Evolutionary conservation across 148 eudicot species (phyloP), one percentile per base, ranked within the genome.

Genomic region (Chenopodium berlandieri): DNA sequence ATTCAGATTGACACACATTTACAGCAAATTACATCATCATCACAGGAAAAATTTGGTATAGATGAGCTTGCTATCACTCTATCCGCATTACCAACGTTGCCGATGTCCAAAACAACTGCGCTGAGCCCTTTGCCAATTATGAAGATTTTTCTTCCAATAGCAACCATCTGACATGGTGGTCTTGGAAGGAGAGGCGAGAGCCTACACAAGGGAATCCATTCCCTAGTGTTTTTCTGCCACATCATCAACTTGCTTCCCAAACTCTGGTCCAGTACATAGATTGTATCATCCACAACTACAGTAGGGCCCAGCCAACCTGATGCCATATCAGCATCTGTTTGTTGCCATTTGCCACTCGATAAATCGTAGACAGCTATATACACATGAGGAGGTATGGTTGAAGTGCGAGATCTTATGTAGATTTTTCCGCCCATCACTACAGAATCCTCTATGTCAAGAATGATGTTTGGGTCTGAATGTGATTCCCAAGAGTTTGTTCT

Each of bases 161-260:
- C 91, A 84, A 92, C 92, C 78, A 95, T 88, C 63, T 83, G 91
- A 82, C 97, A 95, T 0, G 97, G 98, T 31, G 98, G 98, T 79
- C 84, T 85, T 4, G 88, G 88, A 44, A 93, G 85, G 19, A 82
- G 85, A 70, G 88, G 75, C 0, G 94, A 89, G 50, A 95, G 81
- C 85, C 96, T 84, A 75, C 91, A 88, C 17, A 92, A 64, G 34
- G 88, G 83, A 34, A 75, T 76, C 97, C 97, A 95, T 69, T 89
- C 92, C 78, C 89, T 84, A 19, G 63, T 81, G 58, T 90, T 91
- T 84, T 85, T 87, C 46, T 79, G 81, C 98, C 98, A 95, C 93
- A 82, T 88, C 88, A 87, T 95, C 76, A 95, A 77, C 81, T 86
- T 92, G 23, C 85, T 86, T 81, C 98, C 98, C 31, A 90, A 87